Percentiles rank a stretch among this genome's conserved stretches.
These are phyloP conservation scores for Suhomyces vadensis DNA, from an alignment of 805 yeast genomes.

Conservation along the genomic window DNA sequence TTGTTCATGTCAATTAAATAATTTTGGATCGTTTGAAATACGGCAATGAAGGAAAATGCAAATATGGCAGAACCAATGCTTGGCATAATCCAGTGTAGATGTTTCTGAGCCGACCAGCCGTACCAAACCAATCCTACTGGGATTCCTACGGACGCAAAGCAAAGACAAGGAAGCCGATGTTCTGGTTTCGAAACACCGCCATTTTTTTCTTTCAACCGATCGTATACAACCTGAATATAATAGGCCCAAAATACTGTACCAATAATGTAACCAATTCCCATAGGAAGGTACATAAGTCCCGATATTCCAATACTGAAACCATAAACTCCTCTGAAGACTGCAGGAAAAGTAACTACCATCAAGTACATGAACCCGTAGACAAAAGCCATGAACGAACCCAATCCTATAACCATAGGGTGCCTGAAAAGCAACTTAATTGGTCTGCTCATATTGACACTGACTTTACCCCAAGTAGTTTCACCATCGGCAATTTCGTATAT, in stretches of 20 bases:
- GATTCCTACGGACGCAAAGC: constrained; percentile 32
- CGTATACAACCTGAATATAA: constrained; percentile 27
- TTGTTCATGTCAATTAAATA: constrained; percentile 43
- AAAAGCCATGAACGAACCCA: constrained; percentile 45
- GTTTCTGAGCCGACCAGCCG: constrained; percentile 41
- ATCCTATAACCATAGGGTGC: constrained; percentile 41
- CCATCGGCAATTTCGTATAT: constrained; percentile 37
- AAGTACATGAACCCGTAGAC: constrained; percentile 44
- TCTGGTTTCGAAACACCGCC: constrained; percentile 40
- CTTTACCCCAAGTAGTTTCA: constrained; percentile 23
- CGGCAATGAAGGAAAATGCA: constrained; percentile 39
- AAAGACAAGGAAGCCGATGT: constrained; percentile 37
- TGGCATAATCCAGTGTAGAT: constrained; percentile 42
- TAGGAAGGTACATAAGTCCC: constrained; percentile 41
- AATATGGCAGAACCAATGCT: constrained; percentile 37
- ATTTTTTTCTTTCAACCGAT: constrained; percentile 24
- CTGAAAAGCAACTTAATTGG: constrained; percentile 35
- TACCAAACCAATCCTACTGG: constrained; percentile 41
- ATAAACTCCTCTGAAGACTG: constrained; percentile 29
- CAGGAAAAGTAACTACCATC: constrained; percentile 42
- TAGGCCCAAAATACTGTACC: constrained; percentile 37
- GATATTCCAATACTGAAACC: constrained; percentile 33
- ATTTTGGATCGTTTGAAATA: constrained; percentile 38
- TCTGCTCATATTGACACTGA: constrained; percentile 28
- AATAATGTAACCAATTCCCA: constrained; percentile 37